Conservation (phyloP, 495 filamentous ascomycete genomes). For the Penicillium paxilli region DNA sequence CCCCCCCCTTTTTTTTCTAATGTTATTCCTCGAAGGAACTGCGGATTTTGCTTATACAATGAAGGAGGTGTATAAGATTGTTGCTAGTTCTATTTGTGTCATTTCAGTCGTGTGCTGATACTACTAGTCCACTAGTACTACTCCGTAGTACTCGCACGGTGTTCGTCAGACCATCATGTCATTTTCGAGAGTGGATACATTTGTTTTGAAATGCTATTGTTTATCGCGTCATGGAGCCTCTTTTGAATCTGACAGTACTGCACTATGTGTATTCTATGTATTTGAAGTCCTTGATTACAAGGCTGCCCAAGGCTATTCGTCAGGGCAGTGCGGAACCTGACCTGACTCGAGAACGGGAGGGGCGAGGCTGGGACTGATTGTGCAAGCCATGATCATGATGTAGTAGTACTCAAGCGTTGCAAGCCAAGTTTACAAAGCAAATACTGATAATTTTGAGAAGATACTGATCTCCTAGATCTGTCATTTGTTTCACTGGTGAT, state of each 20-base stretch:
- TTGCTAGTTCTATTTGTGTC: no score
- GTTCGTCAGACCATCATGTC: no score
- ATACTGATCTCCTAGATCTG: not conserved
- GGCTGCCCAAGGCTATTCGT: not conserved
- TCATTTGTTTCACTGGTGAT: not conserved
- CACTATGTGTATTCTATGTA: not conserved
- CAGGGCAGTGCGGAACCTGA: not conserved
- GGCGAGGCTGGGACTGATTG: not conserved
- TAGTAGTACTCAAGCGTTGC: not conserved
- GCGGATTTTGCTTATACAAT: no score
- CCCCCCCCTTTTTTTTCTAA: no score
- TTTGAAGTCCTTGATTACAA: not conserved
- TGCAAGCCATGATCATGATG: not conserved
- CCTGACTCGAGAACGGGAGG: not conserved
- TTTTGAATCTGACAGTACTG: not conserved
- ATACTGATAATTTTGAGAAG: not conserved
- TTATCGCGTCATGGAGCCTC: not conserved
- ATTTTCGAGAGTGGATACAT: no score
- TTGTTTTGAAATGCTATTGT: no score
- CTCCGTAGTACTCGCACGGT: no score
- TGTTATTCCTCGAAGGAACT: no score
- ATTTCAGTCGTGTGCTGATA: no score
- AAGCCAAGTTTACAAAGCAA: no score
- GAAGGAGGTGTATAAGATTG: no score
- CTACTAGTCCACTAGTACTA: no score